A percentile compares a stretch with the other conserved stretches of the same genome.
These are phyloP conservation scores for Ophiostoma fasciatum DNA, from an alignment of 2,329 filamentous ascomycete species.

Conservation along the genomic window DNA sequence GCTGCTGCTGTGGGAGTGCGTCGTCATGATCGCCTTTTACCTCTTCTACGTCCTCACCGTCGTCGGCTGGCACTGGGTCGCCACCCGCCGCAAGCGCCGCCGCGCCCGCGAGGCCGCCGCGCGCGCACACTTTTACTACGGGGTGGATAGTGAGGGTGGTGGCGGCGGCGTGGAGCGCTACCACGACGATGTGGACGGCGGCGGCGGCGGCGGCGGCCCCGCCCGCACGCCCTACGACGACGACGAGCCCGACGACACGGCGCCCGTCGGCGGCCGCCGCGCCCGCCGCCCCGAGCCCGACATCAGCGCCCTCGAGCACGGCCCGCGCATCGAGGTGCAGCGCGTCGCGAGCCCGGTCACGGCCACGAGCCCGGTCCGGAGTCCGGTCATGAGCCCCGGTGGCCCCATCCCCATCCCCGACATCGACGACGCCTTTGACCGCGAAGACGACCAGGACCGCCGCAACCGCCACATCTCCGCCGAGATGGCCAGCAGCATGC, in stretches of 20 bases:
- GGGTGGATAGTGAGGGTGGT: slow-evolving; percentile 12
- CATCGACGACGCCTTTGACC: slow-evolving; percentile 14
- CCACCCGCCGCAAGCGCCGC: slow-evolving; percentile 43
- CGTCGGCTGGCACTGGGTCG: slow-evolving; percentile 82
- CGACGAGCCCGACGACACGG: slow-evolving; percentile 27
- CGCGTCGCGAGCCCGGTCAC: slow-evolving; percentile 17
- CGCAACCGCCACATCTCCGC: slow-evolving; percentile 51
- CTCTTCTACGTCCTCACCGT: slow-evolving; percentile 78
- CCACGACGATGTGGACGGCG: slow-evolving; percentile 31
- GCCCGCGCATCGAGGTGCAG: slow-evolving; percentile 32
- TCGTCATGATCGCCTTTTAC: slow-evolving; percentile 82
- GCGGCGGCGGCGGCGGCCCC: background rate
- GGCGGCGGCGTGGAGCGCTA: slow-evolving; percentile 47
- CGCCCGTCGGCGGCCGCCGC: slow-evolving; percentile 18
- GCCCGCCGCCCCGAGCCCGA: slow-evolving; percentile 18
- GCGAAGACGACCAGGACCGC: slow-evolving; percentile 30
- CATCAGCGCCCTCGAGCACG: slow-evolving; percentile 28
- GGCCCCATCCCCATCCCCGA: background rate
- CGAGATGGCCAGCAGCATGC: slow-evolving; percentile 88
- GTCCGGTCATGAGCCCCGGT: background rate
- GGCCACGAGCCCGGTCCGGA: slow-evolving; percentile 16
- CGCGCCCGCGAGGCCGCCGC: slow-evolving; percentile 55
- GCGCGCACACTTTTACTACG: slow-evolving; percentile 56
- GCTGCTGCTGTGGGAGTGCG: slow-evolving; percentile 78
- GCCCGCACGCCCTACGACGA: slow-evolving; percentile 26